phyloP scores from a whole-genome alignment of 805 yeast species.

The Teunomyces atbi region DNA sequence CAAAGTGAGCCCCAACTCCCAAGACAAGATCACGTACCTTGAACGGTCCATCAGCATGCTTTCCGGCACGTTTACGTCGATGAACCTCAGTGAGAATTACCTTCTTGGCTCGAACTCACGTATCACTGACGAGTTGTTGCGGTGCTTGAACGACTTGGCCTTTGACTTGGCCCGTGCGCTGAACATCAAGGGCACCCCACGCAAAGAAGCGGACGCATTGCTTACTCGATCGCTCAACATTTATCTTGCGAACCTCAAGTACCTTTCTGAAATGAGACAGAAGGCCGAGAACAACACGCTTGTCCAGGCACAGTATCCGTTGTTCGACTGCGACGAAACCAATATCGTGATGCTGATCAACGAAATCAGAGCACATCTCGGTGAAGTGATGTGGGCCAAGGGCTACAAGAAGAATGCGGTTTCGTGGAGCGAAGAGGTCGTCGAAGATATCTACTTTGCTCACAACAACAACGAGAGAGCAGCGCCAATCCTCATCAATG shows the following conservation, averaged over 20 bases:
- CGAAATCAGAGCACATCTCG: constrained; percentile 37
- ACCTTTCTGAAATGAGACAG: constrained; percentile 18
- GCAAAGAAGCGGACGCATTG: constrained; percentile 6
- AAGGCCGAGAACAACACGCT: constrained; percentile 14
- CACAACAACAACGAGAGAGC: constrained; percentile 25
- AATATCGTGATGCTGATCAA: constrained; percentile 29
- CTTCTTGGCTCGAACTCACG: constrained; percentile 25
- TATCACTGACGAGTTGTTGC: constrained; percentile 38
- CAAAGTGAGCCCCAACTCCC: constrained; percentile 19
- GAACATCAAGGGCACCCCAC: constrained; percentile 4
- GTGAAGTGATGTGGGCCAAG: constrained; percentile 42
- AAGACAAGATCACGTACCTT: constrained; percentile 25
- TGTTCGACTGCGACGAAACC: constrained; percentile 31
- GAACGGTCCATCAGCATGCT: constrained; percentile 34
- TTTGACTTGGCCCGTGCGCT: constrained; percentile 20
- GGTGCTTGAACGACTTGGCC: constrained; percentile 35
- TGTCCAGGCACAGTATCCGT: constrained; percentile 32
- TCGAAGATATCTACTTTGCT: constrained; percentile 33
- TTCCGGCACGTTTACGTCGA: constrained; percentile 23
- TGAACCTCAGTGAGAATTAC: constrained; percentile 22
- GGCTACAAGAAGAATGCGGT: constrained; percentile 39
- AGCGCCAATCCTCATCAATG: constrained; percentile 28
- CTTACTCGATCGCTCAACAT: constrained; percentile 32
- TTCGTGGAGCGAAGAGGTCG: constrained; percentile 42
- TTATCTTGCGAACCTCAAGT: constrained; percentile 34